Evolutionary conservation across 345 rosid species (phyloP), one percentile per base, ranked within the genome.

Genomic region (Lagerstroemia speciosa): DNA sequence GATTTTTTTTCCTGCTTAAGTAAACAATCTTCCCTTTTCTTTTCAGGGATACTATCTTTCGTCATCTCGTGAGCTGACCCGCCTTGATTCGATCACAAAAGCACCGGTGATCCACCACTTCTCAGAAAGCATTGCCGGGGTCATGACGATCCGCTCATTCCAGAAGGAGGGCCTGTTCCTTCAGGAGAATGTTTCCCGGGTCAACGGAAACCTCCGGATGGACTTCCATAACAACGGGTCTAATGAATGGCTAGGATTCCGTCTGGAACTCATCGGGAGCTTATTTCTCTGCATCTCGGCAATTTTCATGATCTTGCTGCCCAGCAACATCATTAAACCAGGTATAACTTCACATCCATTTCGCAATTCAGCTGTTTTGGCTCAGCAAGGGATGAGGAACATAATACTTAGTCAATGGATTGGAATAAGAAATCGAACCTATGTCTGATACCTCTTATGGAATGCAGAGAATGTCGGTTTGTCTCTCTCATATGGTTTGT

Each of bases 101-200:
- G 98, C 98, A 12, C 97, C 98, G 2, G 80, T 93, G 46, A 90
- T 93, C 74, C 96, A 93, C 78, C 96, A 93, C 71, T 93, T 93
- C 85, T 93, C 98, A 0, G 97, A 93, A 69, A 93, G 96, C 77
- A 87, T 93, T 40, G 85, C 92, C 0, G 98, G 98, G 33, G 92
- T 93, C 62, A 84, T 82, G 92, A 93, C 97, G 61, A 80, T 93
- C 61, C 81, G 98, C 41, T 71, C 97, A 57, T 93, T 91, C 78
- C 48, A 81, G 71, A 90, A 84, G 80, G 83, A 83, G 64, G 82
- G 69, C 3, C 48, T 38, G 62, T 93, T 93, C 70, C 75, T 69
- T 69, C 85, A 78, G 68, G 98, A 87, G 79, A 93, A 93, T 74
- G 81, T 91, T 61, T 62, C 71, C 50, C 75, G 97, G 57, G 96